Conservation (phyloP, 139 green algal species). For the Asterochloris erici region DNA sequence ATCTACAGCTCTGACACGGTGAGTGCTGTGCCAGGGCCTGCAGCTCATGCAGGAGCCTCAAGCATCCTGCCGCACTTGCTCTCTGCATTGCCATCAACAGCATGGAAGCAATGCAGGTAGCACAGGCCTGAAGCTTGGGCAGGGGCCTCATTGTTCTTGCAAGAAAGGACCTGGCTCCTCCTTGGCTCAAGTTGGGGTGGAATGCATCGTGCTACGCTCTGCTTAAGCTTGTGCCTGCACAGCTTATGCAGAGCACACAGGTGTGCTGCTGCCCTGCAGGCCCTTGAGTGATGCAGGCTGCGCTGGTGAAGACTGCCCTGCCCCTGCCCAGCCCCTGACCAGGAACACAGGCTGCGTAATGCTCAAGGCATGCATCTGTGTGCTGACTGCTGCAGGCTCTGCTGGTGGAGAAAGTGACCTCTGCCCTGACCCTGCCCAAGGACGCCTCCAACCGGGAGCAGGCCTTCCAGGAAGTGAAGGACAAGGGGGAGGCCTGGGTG, state of each 20-base stretch:
- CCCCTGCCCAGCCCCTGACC: background rate
- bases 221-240: background rate
- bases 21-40: background rate
- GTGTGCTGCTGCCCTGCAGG: too few species aligned
- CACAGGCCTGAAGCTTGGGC: too few species aligned
- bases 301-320: background rate
- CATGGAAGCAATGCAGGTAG: too few species aligned
- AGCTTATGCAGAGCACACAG: background rate
- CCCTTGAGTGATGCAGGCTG: too few species aligned
- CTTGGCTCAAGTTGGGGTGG: too few species aligned
- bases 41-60: background rate
- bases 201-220: background rate
- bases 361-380: background rate
- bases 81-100: too few species aligned
- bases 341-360: background rate
- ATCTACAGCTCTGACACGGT: conserved; percentile 58
- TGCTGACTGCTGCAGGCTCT: conserved; percentile 27
- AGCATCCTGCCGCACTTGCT: too few species aligned
- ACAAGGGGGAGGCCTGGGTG: conserved; percentile 82
- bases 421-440: conserved; percentile 49
- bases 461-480: conserved; percentile 55
- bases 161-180: too few species aligned
- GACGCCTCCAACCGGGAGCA: conserved; percentile 67
- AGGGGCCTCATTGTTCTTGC: too few species aligned
- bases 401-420: conserved; percentile 60